Percentiles rank a stretch among this genome's conserved stretches.
Evolutionary conservation across 1,284 basidiomycete genomes (phyloP).

Genomic region (Sporisorium exsertum): DNA sequence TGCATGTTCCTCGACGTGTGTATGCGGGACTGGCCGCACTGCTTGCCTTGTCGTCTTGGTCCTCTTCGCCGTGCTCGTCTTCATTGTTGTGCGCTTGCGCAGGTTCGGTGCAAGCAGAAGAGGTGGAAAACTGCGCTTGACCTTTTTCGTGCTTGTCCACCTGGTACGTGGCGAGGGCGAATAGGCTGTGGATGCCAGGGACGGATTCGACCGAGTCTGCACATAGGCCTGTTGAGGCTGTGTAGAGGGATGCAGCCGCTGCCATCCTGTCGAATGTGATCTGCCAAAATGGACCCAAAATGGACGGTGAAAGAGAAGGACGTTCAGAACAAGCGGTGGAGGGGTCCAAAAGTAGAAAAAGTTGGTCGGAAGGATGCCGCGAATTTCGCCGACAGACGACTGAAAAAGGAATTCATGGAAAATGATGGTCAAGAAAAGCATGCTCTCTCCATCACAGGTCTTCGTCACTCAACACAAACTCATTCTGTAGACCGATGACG

Average conservation of each 20-base stretch:
- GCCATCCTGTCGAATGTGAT: slow-evolving; percentile 1
- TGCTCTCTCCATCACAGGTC: not conserved
- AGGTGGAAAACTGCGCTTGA: slow-evolving; percentile 21
- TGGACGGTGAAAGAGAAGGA: slow-evolving; percentile 1
- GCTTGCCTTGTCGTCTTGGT: slow-evolving; percentile 7
- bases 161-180: slow-evolving; percentile 67
- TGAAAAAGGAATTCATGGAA: not conserved
- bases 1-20: slow-evolving; percentile 56
- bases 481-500: not conserved
- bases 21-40: slow-evolving; percentile 44
- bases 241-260: slow-evolving; percentile 34
- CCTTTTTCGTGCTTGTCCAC: slow-evolving; percentile 60
- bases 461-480: not conserved
- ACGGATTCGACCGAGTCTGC: slow-evolving; percentile 67
- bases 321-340: not conserved
- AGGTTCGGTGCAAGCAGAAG: slow-evolving; percentile 7
- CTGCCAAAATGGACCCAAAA: not conserved
- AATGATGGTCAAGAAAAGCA: slow-evolving; percentile 11
- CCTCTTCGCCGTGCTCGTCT: slow-evolving; percentile 11
- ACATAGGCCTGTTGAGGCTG: slow-evolving; percentile 57
- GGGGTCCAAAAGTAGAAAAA: slow-evolving; percentile 8
- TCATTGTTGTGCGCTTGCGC: not conserved
- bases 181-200: slow-evolving; percentile 47
- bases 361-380: slow-evolving; percentile 7
- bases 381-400: slow-evolving; percentile 14